A percentile compares a stretch with the other conserved stretches of the same genome.
phyloP scores from a whole-genome alignment of 179 eudicot genomes.

The Carnegiea gigantea region DNA sequence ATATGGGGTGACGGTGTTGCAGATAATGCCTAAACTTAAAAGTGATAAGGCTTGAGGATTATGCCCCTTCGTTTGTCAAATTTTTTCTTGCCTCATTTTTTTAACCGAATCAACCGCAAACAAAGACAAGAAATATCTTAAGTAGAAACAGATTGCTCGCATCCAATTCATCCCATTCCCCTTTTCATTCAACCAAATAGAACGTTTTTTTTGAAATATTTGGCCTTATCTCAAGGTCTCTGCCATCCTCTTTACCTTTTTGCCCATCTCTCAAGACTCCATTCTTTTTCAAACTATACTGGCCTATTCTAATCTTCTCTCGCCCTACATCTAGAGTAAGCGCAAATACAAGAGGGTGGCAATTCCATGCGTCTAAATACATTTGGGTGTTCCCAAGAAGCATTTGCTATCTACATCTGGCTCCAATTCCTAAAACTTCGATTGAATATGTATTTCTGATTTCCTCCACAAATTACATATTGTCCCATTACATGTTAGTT shows the following conservation, averaged over 20 bases:
- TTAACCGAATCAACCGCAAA: too few relatives aligned
- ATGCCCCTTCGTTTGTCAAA: not conserved
- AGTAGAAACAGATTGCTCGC: not conserved
- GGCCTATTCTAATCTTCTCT: too few relatives aligned
- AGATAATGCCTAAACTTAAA: not conserved
- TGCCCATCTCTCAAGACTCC: too few relatives aligned
- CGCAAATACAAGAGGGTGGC: not conserved
- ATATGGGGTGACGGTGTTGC: not conserved
- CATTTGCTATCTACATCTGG: not conserved
- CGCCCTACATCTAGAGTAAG: too few relatives aligned
- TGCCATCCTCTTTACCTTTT: too few relatives aligned
- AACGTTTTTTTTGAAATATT: not conserved
- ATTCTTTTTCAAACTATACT: too few relatives aligned
- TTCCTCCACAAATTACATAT: not conserved
- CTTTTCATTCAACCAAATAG: not conserved
- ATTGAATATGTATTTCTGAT: too few relatives aligned
- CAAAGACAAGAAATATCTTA: too few relatives aligned
- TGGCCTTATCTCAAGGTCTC: not conserved
- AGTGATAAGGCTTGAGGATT: not conserved
- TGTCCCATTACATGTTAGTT: too few relatives aligned
- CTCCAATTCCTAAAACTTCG: too few relatives aligned
- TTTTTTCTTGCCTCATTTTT: not conserved
- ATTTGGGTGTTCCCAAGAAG: not conserved
- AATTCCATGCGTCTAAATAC: not conserved
- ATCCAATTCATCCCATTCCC: not conserved